Evolutionary conservation across 208 protist species (phyloP).

Genomic region (Leishmania tropica): DNA sequence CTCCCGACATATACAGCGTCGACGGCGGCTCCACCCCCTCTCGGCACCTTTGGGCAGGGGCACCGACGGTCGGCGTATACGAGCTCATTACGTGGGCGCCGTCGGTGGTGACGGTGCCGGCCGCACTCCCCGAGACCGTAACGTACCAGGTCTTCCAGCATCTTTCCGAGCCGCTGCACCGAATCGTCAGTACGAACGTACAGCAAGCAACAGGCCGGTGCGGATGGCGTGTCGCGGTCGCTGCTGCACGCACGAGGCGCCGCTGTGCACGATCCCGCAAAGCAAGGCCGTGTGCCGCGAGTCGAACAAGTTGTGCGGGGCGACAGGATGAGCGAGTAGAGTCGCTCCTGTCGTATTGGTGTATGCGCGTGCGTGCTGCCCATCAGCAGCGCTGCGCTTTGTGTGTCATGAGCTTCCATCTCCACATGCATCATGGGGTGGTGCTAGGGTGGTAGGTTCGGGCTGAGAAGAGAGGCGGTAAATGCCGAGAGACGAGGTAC

Average conservation of each 20-base stretch:
- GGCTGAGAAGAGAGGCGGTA: background rate
- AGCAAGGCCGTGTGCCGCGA: background rate
- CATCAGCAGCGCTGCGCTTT: background rate
- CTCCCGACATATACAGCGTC: constrained; percentile 70
- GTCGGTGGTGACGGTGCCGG: constrained; percentile 72
- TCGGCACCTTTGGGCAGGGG: constrained; percentile 50
- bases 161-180: constrained; percentile 70
- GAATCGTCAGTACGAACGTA: constrained; percentile 69
- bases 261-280: constrained; percentile 45
- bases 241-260: background rate
- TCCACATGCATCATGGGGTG: background rate
- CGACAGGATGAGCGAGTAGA: background rate
- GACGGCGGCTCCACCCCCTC: constrained; percentile 58
- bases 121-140: constrained; percentile 67
- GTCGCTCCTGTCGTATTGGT: background rate
- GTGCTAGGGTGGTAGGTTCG: background rate
- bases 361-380: background rate
- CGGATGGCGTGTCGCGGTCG: constrained; percentile 21
- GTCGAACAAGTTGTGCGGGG: background rate
- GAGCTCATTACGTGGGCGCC: constrained; percentile 76
- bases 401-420: background rate
- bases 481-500: background rate
- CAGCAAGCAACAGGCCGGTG: constrained; percentile 40
- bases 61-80: constrained; percentile 81
- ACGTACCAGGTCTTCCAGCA: constrained; percentile 85